A percentile compares a stretch with the other conserved stretches of the same genome.
These are phyloP conservation scores for Lactarius indigo DNA, from an alignment of 768 basidiomycete species.

Conservation along the genomic window DNA sequence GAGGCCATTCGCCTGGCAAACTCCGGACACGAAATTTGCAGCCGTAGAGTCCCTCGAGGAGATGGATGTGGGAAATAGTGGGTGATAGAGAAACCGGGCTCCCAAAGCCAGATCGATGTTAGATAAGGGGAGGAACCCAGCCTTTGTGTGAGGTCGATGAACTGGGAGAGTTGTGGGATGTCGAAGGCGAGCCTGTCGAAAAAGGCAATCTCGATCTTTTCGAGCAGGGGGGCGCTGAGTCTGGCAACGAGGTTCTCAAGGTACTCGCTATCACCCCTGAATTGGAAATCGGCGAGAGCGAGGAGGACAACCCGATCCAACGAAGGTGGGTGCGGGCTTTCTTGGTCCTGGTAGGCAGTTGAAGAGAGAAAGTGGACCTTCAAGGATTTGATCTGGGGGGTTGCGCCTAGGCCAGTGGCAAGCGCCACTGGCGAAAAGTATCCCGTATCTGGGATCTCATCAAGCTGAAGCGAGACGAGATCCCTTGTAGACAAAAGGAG, in stretches of 20 bases:
- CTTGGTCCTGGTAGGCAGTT: not conserved
- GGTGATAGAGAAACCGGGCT: conserved; percentile 7
- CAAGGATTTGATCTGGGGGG: conserved; percentile 4
- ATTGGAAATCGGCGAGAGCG: conserved; percentile 8
- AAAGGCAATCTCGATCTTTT: conserved; percentile 3
- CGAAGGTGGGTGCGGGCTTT: not conserved
- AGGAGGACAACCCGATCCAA: not conserved
- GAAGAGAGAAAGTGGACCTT: not conserved
- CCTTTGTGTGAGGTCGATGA: conserved; percentile 4
- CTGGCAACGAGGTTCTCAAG: conserved; percentile 11
- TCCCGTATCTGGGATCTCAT: conserved; percentile 9
- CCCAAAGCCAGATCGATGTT: conserved; percentile 13
- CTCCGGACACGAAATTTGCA: conserved; percentile 1
- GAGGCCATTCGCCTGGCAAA: not conserved
- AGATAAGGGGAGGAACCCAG: not conserved
- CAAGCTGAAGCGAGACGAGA: conserved; percentile 13
- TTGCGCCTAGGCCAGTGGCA: conserved; percentile 7
- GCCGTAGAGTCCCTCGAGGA: not conserved
- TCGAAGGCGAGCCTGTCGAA: conserved; percentile 6
- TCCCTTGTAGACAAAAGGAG: conserved; percentile 12
- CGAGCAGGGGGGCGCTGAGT: conserved; percentile 10
- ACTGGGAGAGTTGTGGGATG: conserved; percentile 5
- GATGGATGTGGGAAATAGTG: not conserved
- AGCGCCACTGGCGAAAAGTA: conserved; percentile 13
- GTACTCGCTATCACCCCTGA: conserved; percentile 12